Evolutionary conservation across 768 basidiomycete genomes (phyloP), one percentile per base, ranked within the genome.

Genomic region (Galerina marginata): DNA sequence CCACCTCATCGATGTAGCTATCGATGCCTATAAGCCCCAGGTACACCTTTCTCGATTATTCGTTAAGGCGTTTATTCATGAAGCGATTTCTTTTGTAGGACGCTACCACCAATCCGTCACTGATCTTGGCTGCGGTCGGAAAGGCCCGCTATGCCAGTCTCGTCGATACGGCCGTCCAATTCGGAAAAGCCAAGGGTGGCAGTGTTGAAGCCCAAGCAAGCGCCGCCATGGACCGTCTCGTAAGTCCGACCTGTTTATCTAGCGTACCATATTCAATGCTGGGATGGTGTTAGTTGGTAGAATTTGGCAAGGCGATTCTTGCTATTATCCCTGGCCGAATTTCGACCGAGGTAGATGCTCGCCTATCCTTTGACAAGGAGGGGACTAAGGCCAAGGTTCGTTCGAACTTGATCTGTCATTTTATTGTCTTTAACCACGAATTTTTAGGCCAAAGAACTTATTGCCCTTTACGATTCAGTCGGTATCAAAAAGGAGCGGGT

Each of bases 271-370:
- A 23, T 54, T 12, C 42, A 14, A 29, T 54, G 54, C 36, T 9
- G 16, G 44, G 9, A 39, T 49, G 9, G n/a, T 49, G 23, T 36
- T 72, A 96, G 95, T 89, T 99, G 63, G 93, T 99, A 69, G 96
- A 94, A 77, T 99, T 99, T 80, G 97, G 97, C 66, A 92, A 89
- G 75, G 95, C 91, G 81, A 98, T 99, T 72, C 85, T 99, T 53
- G 80, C 81, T 62, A 95, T 99, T 79, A 94, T 99, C 70, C 97
- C 97, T 56, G 97, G 97, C 60, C 92, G 97, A 75, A 96, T 99
- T 63, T 99, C 97, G 45, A 99, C 97, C 64, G 97, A 99, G 77
- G 96, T 99, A 67, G 97, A 99, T 75, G 97, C 97, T 51, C 90
- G 93, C 67, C 88, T 99, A 58, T 99, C 96, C 62, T 98, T 97